These are phyloP conservation scores for Xylariaceae sp. DNA, from an alignment of 2,329 filamentous ascomycete species.

Conservation along the genomic window DNA sequence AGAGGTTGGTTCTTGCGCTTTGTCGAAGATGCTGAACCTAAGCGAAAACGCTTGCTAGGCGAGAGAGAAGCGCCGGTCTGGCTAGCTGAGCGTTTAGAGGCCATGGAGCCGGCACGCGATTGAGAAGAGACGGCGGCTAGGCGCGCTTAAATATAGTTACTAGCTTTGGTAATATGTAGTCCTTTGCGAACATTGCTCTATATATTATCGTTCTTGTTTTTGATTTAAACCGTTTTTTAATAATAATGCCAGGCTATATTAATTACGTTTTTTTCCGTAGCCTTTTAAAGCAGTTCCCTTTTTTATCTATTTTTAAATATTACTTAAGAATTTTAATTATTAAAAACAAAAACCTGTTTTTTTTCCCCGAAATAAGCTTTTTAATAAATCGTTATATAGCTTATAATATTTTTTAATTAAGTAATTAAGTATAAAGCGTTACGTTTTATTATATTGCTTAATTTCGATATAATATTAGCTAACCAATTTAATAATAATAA, in stretches of 20 bases:
- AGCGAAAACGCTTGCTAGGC: not conserved
- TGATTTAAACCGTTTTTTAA: not conserved
- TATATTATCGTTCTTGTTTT: not conserved
- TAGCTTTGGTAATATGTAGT: not conserved
- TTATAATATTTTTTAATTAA: no score
- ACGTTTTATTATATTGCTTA: no score
- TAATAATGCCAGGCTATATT: not conserved
- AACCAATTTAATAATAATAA: no score
- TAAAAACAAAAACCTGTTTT: not conserved
- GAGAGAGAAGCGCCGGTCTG: not conserved
- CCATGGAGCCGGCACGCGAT: not conserved
- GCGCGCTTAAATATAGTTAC: not conserved
- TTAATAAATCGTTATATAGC: no score
- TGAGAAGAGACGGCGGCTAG: not conserved
- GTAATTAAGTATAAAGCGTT: no score
- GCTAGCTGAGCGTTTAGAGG: not conserved
- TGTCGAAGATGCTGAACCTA: not conserved
- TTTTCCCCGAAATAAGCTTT: no score
- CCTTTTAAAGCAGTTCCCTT: not conserved
- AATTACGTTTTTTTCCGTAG: not conserved
- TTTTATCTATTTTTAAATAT: not conserved
- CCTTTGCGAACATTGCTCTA: not conserved
- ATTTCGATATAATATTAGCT: no score
- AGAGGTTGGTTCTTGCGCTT: not conserved
- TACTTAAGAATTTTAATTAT: not conserved